These are phyloP conservation scores for Paramecium biaurelia DNA, from an alignment of 73 alveolate species.

Conservation along the genomic window DNA sequence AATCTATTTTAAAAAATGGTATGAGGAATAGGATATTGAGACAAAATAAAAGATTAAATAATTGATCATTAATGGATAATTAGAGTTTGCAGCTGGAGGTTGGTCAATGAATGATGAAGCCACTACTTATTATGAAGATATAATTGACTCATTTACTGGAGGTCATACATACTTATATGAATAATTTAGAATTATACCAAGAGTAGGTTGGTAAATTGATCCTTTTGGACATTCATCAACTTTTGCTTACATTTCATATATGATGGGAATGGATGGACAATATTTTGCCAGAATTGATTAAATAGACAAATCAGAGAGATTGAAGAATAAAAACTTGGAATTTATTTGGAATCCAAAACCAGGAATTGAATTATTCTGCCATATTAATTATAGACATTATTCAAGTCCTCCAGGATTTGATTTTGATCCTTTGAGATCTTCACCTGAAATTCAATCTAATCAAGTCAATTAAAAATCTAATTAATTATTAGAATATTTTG, in stretches of 20 bases:
- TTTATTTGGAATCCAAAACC: conserved; percentile 86
- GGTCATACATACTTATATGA: conserved; percentile 88
- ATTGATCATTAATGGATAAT: conserved; percentile 79
- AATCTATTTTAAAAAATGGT: conserved; percentile 88
- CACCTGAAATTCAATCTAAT: conserved; percentile 20
- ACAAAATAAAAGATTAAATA: conserved; percentile 74
- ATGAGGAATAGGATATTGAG: conserved; percentile 72
- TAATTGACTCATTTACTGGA: conserved; percentile 79
- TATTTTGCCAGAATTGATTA: conserved; percentile 89
- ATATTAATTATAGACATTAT: conserved; percentile 74
- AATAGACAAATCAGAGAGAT: conserved; percentile 81
- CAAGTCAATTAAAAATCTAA: conserved; percentile 62
- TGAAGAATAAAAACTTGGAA: conserved; percentile 77
- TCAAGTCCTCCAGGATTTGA: conserved; percentile 77
- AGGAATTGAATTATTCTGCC: conserved; percentile 70
- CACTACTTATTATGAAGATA: conserved; percentile 80
- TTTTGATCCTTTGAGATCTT: conserved; percentile 56
- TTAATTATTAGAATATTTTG: conserved; percentile 59
- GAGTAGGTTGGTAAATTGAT: conserved; percentile 95
- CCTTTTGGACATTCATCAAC: conserved; percentile 97
- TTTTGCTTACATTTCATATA: conserved; percentile 82
- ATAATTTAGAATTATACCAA: conserved; percentile 84
- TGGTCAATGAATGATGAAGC: conserved; percentile 96
- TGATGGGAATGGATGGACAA: conserved; percentile 90
- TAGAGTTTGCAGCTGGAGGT: conserved; percentile 90